Evolutionary conservation across 2,329 filamentous ascomycete species (phyloP).

Genomic region (Elsinoe australis): DNA sequence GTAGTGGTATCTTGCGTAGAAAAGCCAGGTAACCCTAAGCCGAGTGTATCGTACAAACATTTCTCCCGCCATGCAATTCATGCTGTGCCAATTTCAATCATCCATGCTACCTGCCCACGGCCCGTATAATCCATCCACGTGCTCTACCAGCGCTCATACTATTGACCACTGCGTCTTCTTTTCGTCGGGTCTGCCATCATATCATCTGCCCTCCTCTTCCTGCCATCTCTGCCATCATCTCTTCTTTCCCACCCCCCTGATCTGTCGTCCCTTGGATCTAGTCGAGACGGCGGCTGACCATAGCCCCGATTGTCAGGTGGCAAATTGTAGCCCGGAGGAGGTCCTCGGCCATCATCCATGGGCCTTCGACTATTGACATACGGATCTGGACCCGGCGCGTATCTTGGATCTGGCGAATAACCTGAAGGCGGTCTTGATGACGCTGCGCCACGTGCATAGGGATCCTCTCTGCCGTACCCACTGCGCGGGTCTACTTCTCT

Average conservation of each 20-base stretch:
- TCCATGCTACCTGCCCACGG: too few relatives aligned
- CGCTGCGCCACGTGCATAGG: constrained; percentile 13
- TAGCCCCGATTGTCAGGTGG: constrained; percentile 11
- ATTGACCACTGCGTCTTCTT: constrained; percentile 19
- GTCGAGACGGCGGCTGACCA: constrained; percentile 3
- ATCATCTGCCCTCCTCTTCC: constrained; percentile 21
- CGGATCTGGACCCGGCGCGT: constrained; percentile 2
- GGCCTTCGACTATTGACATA: constrained; percentile 18
- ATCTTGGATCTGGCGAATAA: constrained; percentile 1
- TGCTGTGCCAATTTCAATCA: neutral
- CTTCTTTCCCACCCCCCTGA: constrained; percentile 7
- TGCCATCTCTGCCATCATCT: constrained; percentile 14
- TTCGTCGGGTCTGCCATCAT: constrained; percentile 18
- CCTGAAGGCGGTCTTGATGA: neutral
- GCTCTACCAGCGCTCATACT: neutral
- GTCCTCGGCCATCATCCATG: constrained; percentile 11
- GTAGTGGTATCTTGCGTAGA: constrained; percentile 2
- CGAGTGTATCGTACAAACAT: neutral
- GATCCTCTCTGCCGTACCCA: constrained; percentile 12
- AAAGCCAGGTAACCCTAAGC: neutral
- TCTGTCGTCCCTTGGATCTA: constrained; percentile 17
- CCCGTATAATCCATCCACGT: too few relatives aligned
- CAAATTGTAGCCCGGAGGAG: constrained; percentile 11
- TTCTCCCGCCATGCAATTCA: too few relatives aligned
- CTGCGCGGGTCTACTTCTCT: neutral